Percentiles rank a stretch among this genome's conserved stretches.
These are phyloP conservation scores for Colletotrichum tropicale DNA, from an alignment of 2,329 filamentous ascomycete species.

Conservation along the genomic window DNA sequence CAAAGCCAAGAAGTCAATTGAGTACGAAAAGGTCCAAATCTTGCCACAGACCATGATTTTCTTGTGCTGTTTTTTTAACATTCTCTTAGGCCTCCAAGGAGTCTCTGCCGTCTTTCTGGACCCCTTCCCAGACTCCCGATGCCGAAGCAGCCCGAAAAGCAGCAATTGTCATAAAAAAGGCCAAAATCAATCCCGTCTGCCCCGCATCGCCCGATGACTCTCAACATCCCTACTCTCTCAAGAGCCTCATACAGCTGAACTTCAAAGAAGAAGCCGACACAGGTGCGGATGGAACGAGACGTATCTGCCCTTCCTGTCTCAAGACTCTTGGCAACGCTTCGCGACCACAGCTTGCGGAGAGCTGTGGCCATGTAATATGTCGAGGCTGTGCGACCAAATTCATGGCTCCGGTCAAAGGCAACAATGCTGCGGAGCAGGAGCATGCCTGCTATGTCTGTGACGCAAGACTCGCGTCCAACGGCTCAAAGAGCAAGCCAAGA, in stretches of 20 bases:
- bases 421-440: conserved; percentile 40
- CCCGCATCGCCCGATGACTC: conserved; percentile 72
- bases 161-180: conserved; percentile 48
- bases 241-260: conserved; percentile 74
- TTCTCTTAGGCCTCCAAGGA: conserved; percentile 10
- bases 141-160: conserved; percentile 31
- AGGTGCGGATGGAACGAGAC: conserved; percentile 46
- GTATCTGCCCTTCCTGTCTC: conserved; percentile 82
- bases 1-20: conserved; percentile 72
- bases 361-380: conserved; percentile 92
- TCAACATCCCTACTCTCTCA: conserved; percentile 78
- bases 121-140: conserved; percentile 79
- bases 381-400: conserved; percentile 85
- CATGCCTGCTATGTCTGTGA: conserved; percentile 88
- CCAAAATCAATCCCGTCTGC: conserved; percentile 75
- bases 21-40: conserved; percentile 68
- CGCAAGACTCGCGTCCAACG: conserved; percentile 66
- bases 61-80: neutral
- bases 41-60: neutral
- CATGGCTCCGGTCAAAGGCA: conserved; percentile 62
- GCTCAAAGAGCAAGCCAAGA: conserved; percentile 44
- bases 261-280: conserved; percentile 73
- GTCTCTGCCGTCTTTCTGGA: conserved; percentile 87
- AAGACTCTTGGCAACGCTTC: conserved; percentile 83
- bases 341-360: conserved; percentile 81